Evolutionary conservation across 2,329 filamentous ascomycete species (phyloP).

Genomic region (Chrysoporthe austroafricana): DNA sequence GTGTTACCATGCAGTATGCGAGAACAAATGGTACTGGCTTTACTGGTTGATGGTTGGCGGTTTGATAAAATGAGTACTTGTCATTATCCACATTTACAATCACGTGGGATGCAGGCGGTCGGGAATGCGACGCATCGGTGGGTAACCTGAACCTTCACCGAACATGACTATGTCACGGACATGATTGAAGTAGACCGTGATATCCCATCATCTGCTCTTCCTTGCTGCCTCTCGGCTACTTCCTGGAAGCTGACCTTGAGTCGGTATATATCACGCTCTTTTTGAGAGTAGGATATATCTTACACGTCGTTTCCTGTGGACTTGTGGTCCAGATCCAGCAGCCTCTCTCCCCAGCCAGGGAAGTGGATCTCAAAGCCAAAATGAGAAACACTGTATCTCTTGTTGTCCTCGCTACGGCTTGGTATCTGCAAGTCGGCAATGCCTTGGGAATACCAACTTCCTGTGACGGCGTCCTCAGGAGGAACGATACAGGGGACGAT

Average conservation of each 20-base stretch:
- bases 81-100: background rate
- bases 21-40: background rate
- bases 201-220: background rate
- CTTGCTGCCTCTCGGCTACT: background rate
- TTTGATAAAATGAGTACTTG: background rate
- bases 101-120: background rate
- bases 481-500: constrained; percentile 13
- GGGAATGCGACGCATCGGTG: background rate
- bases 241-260: background rate
- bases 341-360: background rate
- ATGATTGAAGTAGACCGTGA: background rate
- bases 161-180: constrained; percentile 2
- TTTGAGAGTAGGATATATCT: background rate
- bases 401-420: background rate
- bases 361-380: background rate
- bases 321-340: background rate
- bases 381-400: background rate
- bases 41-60: background rate
- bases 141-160: background rate
- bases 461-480: background rate
- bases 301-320: background rate
- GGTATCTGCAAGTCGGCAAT: background rate
- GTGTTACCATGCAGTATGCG: background rate
- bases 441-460: background rate
- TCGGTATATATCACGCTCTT: background rate